Evolutionary conservation across 2,329 filamentous ascomycete species (phyloP), one percentile per base, ranked within the genome.

Genomic region (Alternaria rosae): DNA sequence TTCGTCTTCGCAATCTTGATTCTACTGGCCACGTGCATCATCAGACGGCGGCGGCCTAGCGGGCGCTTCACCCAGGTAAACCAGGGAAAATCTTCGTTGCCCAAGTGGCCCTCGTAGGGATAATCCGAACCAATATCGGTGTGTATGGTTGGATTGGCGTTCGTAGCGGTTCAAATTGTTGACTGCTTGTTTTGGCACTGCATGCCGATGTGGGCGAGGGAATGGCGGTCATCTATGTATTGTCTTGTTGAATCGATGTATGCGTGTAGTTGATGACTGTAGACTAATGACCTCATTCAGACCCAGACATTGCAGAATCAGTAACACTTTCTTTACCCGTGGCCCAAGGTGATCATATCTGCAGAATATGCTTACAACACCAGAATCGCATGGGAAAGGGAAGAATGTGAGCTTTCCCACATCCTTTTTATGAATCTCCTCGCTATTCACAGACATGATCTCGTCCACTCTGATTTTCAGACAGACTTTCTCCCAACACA

Each of bases 1-100:
- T 47, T 69, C 44, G 30, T 76, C 15, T 41, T 77, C 41, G 47
- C 65, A 21, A 47, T 71, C 11, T 59, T 61, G 13, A 56, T 58
- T 56, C 59, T 74, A 23, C 47, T 51, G 12, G 72, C 64, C 17
- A 55, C 66, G 11, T 71, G 43, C 32, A 53, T 71, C 28, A 64
- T 61, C 21, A 65, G 61, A 32, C 17, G 42, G 54, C 44, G 56
- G 54, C 35, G 38, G n/a, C 47, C 47, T 12, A 38, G 25, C 5
- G 42, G 20, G 32, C 41, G 21, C 13, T 44, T 47, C 11, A 25
- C 1, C 2, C 35, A 48, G 35, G 9, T 38, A 38, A 38, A 38
- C 12, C 52, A 38, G 54, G 30, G 25, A 44, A 54, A 55, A 58
- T 53, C 25, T 58, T 57, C 51, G 25, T 59, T 52, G 45, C 50